A percentile compares a stretch with the other conserved stretches of the same genome.
Conservation (phyloP, 139 green algal species). For the Micractinium sp. region DNA sequence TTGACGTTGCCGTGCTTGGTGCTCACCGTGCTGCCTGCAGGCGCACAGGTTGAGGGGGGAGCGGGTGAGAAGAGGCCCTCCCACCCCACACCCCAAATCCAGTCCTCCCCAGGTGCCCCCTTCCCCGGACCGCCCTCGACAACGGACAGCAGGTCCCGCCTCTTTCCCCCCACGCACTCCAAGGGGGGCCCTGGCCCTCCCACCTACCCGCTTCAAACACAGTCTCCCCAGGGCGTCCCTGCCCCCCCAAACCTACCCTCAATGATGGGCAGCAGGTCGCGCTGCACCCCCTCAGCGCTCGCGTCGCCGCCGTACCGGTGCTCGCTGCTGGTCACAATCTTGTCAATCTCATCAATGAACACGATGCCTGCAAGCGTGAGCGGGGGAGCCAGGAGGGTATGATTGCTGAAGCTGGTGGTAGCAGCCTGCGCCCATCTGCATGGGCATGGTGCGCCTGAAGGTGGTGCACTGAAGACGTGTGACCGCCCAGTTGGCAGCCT, state of each 20-base stretch:
- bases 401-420: neutral
- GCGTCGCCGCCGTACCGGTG: constrained; percentile 67
- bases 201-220: neutral
- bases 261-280: constrained; percentile 98
- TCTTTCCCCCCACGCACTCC: too few relatives aligned
- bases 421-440: too few relatives aligned
- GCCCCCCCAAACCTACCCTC: constrained; percentile 60
- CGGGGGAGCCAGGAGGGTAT: neutral
- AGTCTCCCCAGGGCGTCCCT: neutral
- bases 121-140: too few relatives aligned
- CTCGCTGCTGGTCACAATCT: constrained; percentile 87
- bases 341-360: constrained; percentile 99
- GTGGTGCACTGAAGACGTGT: too few relatives aligned
- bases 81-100: too few relatives aligned
- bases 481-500: too few relatives aligned
- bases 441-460: too few relatives aligned
- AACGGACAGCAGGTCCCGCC: too few relatives aligned
- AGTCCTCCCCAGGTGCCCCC: too few relatives aligned
- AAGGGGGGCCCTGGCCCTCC: too few relatives aligned
- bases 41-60: neutral
- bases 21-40: constrained; percentile 61
- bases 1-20: constrained; percentile 95
- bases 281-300: constrained; percentile 85
- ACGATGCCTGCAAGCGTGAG: constrained; percentile 74
- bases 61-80: neutral